Conservation (phyloP, 2,329 filamentous ascomycete species). For the Biscogniauxia marginata region DNA sequence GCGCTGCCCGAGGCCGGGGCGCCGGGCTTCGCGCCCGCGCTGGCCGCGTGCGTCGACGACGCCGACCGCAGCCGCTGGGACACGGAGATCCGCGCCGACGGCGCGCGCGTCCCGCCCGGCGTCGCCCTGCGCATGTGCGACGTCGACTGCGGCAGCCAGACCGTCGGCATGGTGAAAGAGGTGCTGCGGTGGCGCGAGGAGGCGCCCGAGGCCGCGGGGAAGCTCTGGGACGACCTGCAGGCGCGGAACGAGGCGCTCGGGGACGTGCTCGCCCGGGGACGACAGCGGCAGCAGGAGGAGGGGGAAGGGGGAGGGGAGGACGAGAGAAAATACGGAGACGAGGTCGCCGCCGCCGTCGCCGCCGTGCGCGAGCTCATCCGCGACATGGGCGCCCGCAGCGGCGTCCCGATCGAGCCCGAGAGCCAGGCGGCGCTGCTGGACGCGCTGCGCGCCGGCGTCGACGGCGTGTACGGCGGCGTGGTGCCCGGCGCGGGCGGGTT, state of each 20-base stretch:
- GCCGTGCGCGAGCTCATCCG: slow-evolving; percentile 63
- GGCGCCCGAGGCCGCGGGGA: slow-evolving; percentile 61
- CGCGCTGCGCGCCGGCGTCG: slow-evolving; percentile 61
- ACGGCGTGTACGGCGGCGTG: slow-evolving; percentile 85
- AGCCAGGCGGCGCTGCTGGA: slow-evolving; percentile 85
- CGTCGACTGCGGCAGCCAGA: slow-evolving; percentile 90
- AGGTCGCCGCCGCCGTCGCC: slow-evolving; percentile 46
- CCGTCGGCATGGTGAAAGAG: slow-evolving; percentile 92
- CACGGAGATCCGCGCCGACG: slow-evolving; percentile 68
- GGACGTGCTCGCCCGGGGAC: slow-evolving; percentile 51
- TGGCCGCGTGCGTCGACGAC: slow-evolving; percentile 67
- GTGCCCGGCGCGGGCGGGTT: slow-evolving; percentile 93
- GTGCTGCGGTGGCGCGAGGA: slow-evolving; percentile 78
- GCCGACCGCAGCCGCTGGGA: slow-evolving; percentile 65
- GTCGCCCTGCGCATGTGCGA: slow-evolving; percentile 89
- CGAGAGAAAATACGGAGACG: neutral
- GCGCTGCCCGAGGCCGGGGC: slow-evolving; percentile 64
- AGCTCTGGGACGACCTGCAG: slow-evolving; percentile 76
- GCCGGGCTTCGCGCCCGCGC: slow-evolving; percentile 62
- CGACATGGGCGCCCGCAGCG: slow-evolving; percentile 70
- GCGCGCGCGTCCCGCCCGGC: slow-evolving; percentile 68
- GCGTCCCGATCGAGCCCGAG: slow-evolving; percentile 83
- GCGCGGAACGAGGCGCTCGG: slow-evolving; percentile 70
- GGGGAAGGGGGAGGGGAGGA: slow-evolving; percentile 38
- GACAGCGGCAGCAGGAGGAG: slow-evolving; percentile 20